Evolutionary conservation across 345 rosid genomes (phyloP), one percentile per base, ranked within the genome.

Genomic region (Mercurialis annua): DNA sequence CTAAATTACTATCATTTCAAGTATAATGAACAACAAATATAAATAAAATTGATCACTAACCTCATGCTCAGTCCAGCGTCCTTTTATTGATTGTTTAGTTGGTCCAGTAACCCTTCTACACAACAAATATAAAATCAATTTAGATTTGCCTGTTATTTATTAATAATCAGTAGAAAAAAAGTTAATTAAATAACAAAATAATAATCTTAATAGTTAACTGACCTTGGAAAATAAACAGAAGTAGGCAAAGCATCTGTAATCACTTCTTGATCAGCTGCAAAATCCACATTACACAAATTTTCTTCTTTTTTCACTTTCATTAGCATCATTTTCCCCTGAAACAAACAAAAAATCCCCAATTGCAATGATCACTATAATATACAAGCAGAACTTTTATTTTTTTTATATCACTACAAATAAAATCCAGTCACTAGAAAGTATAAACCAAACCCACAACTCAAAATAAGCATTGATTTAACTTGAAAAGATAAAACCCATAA

Each of bases 11-110:
- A 31, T 16, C 29, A 24, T 34, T n/a, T 44, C 10, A 36, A 59
- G 10, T n/a, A 21, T 15, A 7, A 11, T n/a, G n/a, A n/a, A n/a
- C n/a, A n/a, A 24, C 1, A 9, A 20, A 55, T 50, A 6, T 38
- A 33, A 6, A 38, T 15, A 43, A 2, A 36, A n/a, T 6, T 11
- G 7, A 17, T 38, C 31, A 73, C 74, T 44, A 16, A 81, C 82
- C 85, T 81, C 82, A 67, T 73, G 71, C 59, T 71, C 66, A 20
- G 81, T 78, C 85, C 85, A 81, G 26, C 78, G 81, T 66, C 81
- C 82, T 63, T 63, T 73, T 0, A 69, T 65, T 66, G 73, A 76
- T 46, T 67, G 71, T 62, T 73, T 67, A 38, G 70, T 47, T 21
- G 82, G 82, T 51, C 85, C 82, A 10, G 49, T 70, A 54, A 17